Conservation (phyloP, 306 rosid species). For the Astragalus glycyphyllos region DNA sequence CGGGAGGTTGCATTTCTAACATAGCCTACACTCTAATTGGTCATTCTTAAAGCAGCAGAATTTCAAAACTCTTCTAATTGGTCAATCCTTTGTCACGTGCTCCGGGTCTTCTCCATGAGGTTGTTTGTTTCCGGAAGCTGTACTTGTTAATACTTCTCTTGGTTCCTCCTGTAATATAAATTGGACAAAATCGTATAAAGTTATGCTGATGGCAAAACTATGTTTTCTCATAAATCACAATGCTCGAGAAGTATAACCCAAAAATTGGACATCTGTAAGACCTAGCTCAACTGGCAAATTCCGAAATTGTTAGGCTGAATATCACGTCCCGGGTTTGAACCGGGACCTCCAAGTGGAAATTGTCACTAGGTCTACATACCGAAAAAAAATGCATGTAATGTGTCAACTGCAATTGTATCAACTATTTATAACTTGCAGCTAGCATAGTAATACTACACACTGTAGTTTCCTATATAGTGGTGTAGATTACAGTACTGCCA, state of each 20-base stretch:
- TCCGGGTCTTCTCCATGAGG: slow-evolving; percentile 56
- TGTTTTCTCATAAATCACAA: background rate
- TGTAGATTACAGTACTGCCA: background rate
- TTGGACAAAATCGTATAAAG: slow-evolving; percentile 29
- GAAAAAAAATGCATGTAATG: background rate
- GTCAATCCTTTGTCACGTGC: slow-evolving; percentile 53
- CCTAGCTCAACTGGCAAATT: too few species aligned
- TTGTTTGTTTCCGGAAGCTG: slow-evolving; percentile 48
- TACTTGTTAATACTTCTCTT: slow-evolving; percentile 53
- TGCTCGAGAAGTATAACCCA: slow-evolving; percentile 4
- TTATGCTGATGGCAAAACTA: slow-evolving; percentile 20
- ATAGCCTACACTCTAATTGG: slow-evolving; percentile 19
- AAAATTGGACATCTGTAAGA: too few species aligned
- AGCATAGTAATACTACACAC: slow-evolving; percentile 12
- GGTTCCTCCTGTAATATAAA: slow-evolving; percentile 76
- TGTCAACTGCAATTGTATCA: slow-evolving; percentile 2
- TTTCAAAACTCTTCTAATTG: slow-evolving; percentile 26
- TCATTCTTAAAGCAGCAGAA: slow-evolving; percentile 27
- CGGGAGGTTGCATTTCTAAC: slow-evolving; percentile 28
- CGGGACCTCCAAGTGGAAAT: too few species aligned
- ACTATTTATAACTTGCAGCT: background rate
- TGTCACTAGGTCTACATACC: too few species aligned
- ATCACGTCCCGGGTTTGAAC: too few species aligned
- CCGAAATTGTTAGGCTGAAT: too few species aligned
- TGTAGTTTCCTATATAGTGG: slow-evolving; percentile 11